phyloP scores from a whole-genome alignment of 2,329 filamentous ascomycete species.

The Fusarium chuoi region DNA sequence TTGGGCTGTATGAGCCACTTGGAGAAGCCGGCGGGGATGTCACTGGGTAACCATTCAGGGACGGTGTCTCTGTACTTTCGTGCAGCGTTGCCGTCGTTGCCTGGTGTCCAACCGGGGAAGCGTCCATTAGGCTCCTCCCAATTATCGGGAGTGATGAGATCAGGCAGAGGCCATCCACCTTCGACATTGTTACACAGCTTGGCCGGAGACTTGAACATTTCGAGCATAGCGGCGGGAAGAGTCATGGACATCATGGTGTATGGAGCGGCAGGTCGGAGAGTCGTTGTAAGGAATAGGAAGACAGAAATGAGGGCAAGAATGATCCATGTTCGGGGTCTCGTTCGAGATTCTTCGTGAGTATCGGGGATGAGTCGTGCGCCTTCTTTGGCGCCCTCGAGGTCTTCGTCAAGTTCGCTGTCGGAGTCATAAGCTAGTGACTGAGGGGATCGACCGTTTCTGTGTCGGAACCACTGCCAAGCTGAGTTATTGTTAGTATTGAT shows the following conservation, averaged over 20 bases:
- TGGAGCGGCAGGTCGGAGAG: slow-evolving; percentile 43
- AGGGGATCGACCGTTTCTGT: slow-evolving; percentile 7
- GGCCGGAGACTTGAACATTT: slow-evolving; percentile 37
- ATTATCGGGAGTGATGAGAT: slow-evolving; percentile 36
- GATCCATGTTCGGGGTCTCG: slow-evolving; percentile 16
- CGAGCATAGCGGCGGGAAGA: slow-evolving; percentile 45
- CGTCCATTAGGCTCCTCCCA: slow-evolving; percentile 42
- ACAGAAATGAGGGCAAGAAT: background rate
- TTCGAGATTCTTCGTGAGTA: slow-evolving; percentile 4
- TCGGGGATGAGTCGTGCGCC: slow-evolving; percentile 18
- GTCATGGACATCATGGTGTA: slow-evolving; percentile 49
- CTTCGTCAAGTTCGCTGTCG: slow-evolving; percentile 28
- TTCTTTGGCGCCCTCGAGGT: slow-evolving; percentile 28
- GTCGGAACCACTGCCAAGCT: slow-evolving; percentile 33
- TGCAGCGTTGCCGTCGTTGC: slow-evolving; percentile 36
- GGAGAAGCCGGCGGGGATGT: slow-evolving; percentile 42
- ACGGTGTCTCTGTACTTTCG: slow-evolving; percentile 38
- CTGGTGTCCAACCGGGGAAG: slow-evolving; percentile 50
- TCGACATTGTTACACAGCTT: slow-evolving; percentile 36
- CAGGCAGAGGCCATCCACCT: slow-evolving; percentile 46
- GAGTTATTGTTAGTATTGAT: background rate
- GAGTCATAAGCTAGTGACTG: slow-evolving; percentile 24
- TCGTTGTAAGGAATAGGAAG: slow-evolving; percentile 29
- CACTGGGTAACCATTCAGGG: slow-evolving; percentile 45
- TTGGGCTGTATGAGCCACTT: slow-evolving; percentile 41